Evolutionary conservation across 495 filamentous ascomycete genomes (phyloP).

Genomic region (Lentithecium fluviatile): DNA sequence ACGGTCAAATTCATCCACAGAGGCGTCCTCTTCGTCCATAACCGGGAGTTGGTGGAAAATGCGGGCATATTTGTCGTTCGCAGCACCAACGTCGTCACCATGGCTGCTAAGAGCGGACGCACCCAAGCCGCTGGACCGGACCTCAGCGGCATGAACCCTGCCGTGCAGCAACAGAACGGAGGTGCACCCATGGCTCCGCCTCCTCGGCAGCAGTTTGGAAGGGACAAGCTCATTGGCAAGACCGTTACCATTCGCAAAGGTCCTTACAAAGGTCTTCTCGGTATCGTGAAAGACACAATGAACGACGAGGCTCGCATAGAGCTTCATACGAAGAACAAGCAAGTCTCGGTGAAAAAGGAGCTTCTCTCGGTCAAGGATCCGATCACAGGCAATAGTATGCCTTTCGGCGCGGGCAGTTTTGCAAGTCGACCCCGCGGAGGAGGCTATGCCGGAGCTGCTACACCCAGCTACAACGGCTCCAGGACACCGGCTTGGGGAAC

Average conservation of each 20-base stretch:
- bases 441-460: conserved; percentile 42
- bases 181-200: conserved; percentile 63
- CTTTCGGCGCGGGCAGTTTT: conserved; percentile 60
- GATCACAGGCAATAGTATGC: conserved; percentile 69
- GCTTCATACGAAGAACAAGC: conserved; percentile 87
- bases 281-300: conserved; percentile 90
- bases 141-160: conserved; percentile 89
- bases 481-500: conserved; percentile 57
- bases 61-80: conserved; percentile 87
- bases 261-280: conserved; percentile 85
- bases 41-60: conserved; percentile 80
- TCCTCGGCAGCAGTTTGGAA: conserved; percentile 66
- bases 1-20: conserved; percentile 90
- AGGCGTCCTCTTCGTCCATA: conserved; percentile 83
- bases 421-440: conserved; percentile 50
- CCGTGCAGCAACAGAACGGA: conserved; percentile 65
- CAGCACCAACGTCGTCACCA: conserved; percentile 77
- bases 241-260: conserved; percentile 83
- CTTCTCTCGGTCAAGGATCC: conserved; percentile 77
- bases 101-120: conserved; percentile 87
- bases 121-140: conserved; percentile 62
- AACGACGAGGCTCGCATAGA: conserved; percentile 84
- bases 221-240: conserved; percentile 85
- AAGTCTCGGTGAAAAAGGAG: conserved; percentile 75
- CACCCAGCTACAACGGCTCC: conserved; percentile 52